Conservation (phyloP, 768 basidiomycete species). For the Mycena floridula region DNA sequence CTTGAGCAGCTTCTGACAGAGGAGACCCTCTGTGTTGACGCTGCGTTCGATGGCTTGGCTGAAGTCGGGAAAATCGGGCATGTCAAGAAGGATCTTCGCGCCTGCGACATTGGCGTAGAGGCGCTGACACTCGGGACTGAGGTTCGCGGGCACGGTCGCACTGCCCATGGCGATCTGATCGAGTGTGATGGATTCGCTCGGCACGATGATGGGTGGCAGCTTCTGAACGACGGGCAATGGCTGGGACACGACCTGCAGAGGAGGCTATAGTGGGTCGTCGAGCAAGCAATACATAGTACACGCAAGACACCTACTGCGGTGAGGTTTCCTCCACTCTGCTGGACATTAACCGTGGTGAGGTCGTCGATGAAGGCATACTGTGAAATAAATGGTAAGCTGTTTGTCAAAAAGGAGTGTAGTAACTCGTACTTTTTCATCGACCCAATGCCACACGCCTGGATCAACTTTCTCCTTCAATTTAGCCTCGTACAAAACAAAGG, state of each 20-base stretch:
- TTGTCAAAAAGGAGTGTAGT: not conserved
- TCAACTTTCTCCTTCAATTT: not conserved
- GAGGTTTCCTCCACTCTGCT: too few relatives aligned
- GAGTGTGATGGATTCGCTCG: constrained; percentile 7
- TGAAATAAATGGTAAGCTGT: not conserved
- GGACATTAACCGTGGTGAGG: too few relatives aligned
- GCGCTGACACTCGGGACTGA: constrained; percentile 15
- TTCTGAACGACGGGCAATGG: too few relatives aligned
- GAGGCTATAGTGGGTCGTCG: too few relatives aligned
- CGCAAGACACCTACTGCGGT: too few relatives aligned
- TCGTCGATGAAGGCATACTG: not conserved
- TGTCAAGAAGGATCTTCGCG: constrained; percentile 12
- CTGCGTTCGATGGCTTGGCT: constrained; percentile 15
- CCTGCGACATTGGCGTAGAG: constrained; percentile 17
- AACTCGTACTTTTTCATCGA: not conserved
- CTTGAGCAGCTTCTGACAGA: constrained; percentile 12
- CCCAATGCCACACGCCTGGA: constrained; percentile 1
- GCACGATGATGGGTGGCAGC: constrained; percentile 9
- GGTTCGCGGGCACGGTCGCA: constrained; percentile 11
- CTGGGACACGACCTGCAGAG: too few relatives aligned
- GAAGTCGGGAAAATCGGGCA: constrained; percentile 16
- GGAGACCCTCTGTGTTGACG: constrained; percentile 11
- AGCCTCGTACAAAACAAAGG: not conserved
- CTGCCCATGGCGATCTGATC: constrained; percentile 10
- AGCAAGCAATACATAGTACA: too few relatives aligned